Percentiles rank a stretch among this genome's conserved stretches.
Conservation (phyloP, 1,139 yeast genomes). For the Saccharomyces hybrid region DNA sequence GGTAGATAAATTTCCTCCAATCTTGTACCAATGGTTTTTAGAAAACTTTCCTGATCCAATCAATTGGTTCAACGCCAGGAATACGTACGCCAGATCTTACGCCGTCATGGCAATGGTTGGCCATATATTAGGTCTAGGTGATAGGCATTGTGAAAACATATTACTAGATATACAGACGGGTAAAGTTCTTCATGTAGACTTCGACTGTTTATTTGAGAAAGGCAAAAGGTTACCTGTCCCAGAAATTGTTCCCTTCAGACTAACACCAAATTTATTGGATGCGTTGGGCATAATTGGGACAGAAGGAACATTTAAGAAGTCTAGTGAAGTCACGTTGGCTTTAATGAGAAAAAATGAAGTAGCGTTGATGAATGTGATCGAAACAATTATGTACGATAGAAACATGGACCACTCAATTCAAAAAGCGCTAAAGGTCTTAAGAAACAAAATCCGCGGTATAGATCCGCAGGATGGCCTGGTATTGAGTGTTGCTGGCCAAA, state of each 20-base stretch:
- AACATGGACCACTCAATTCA: conserved; percentile 29
- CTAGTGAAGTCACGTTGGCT: conserved; percentile 78
- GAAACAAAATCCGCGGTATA: conserved; percentile 80
- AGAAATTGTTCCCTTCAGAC: conserved; percentile 87
- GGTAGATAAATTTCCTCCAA: conserved; percentile 54
- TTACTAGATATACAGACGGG: conserved; percentile 70
- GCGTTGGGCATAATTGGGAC: conserved; percentile 88
- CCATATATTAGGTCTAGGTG: conserved; percentile 84
- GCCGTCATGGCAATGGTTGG: conserved; percentile 99
- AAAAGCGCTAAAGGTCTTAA: conserved; percentile 60
- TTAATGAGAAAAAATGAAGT: conserved; percentile 75
- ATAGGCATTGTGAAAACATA: conserved; percentile 91
- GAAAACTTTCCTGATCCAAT: conserved; percentile 87
- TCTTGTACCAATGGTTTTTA: conserved; percentile 78
- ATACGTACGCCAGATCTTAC: conserved; percentile 64
- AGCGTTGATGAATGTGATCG: conserved; percentile 84
- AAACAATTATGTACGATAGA: conserved; percentile 78
- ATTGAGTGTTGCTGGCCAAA: conserved; percentile 87
- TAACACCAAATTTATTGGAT: conserved; percentile 82
- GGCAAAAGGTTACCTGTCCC: conserved; percentile 51
- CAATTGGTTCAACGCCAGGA: conserved; percentile 77
- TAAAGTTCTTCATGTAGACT: conserved; percentile 84
- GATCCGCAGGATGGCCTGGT: conserved; percentile 78
- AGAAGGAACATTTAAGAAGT: conserved; percentile 80
- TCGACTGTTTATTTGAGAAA: conserved; percentile 86